These are phyloP conservation scores for Daldinia bambusicola DNA, from an alignment of 495 filamentous ascomycete species.

Conservation along the genomic window DNA sequence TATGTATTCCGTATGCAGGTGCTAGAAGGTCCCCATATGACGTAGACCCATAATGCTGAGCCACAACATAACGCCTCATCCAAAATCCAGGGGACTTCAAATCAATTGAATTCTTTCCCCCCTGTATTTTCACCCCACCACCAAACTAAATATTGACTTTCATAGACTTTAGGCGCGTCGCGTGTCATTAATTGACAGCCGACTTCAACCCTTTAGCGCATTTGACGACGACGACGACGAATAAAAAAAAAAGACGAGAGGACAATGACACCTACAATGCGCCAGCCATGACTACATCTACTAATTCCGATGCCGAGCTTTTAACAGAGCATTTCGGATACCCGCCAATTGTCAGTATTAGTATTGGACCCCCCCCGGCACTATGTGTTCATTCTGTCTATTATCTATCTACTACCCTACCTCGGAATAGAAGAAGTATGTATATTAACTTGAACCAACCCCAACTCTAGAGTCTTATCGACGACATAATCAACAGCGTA, in stretches of 20 bases:
- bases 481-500: conserved; percentile 96
- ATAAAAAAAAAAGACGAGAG: not conserved
- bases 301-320: conserved; percentile 71
- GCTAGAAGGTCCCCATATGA: conserved; percentile 15
- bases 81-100: not conserved
- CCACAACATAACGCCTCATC: conserved; percentile 28
- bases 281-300: conserved; percentile 57
- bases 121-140: conserved; percentile 32
- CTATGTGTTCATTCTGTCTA: no score
- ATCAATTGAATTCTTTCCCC: conserved; percentile 13
- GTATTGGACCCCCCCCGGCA: conserved; percentile 21
- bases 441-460: conserved; percentile 25
- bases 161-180: conserved; percentile 41
- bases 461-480: conserved; percentile 78
- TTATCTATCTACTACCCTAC: not conserved
- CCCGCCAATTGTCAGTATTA: conserved; percentile 79
- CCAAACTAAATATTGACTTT: conserved; percentile 48
- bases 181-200: conserved; percentile 28
- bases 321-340: conserved; percentile 97
- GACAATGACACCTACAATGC: conserved; percentile 35
- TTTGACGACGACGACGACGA: conserved; percentile 7
- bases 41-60: conserved; percentile 14
- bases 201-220: conserved; percentile 7
- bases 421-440: conserved; percentile 8
- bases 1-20: not conserved